Evolutionary conservation across 306 rosid genomes (phyloP), one percentile per base, ranked within the genome.

Genomic region (Myrica gale): DNA sequence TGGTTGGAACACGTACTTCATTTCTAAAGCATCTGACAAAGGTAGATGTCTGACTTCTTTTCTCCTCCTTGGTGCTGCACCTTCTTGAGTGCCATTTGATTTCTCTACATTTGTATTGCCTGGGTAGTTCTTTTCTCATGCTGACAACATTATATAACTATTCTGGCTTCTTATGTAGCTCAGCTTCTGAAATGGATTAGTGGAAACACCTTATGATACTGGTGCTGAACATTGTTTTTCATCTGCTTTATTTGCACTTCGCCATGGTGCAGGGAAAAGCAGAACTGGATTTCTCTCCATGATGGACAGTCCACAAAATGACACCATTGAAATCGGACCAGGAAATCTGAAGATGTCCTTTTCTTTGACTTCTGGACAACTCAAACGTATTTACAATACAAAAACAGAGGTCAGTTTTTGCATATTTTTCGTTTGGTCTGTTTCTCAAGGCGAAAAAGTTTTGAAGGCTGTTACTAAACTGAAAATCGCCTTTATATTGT

Each of bases 1-100:
- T 72, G 98, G 98, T 68, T 94, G 98, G 98, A 88, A 84, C 67
- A 90, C 97, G 0, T 94, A 85, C 87, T 90, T 94, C 86, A 79
- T 94, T 71, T 90, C 94, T 47, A 86, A 79, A 71, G 87, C 71
- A 76, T 3, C 74, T 7, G 83, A 70, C 54, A 80, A 79, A 81
- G 88, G 97, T 89, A 82, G 17, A 55, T 19, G 50, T 80, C 76
- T 57, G 55, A 45, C 53, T 13, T 68, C 9, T 54, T 21, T 72
- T 66, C 48, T 51, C 47, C 58, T 42, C 52, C 51, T 17, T 7
- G 42, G 50, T 47, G 3, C 69, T 67, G 43, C 55, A 6, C 32
- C 16, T 48, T 74, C 45, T 58, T 26, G 47, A 23, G 37, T 73
- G 26, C 53, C 63, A 56, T 13, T n/a, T 46, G 13, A 12, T 11